phyloP scores from a whole-genome alignment of 2,329 filamentous ascomycete genomes.

The Alternaria conjuncta region DNA sequence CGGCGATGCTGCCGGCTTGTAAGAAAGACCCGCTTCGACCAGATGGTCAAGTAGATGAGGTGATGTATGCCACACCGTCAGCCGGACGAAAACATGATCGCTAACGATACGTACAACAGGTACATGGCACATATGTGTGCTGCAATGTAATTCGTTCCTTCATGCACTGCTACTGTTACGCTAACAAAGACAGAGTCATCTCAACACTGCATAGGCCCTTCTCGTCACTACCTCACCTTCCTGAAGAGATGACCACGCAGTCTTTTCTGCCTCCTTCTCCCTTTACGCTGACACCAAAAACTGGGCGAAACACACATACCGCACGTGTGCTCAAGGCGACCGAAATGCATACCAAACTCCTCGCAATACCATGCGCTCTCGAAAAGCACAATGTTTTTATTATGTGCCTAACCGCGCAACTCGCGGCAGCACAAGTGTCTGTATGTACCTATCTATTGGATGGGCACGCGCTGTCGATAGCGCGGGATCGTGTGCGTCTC shows the following conservation, averaged over 20 bases:
- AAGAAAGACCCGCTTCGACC: constrained; percentile 73
- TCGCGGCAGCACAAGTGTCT: constrained; percentile 56
- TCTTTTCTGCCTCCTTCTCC: constrained; percentile 65
- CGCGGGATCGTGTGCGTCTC: constrained; percentile 76
- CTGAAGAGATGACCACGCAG: constrained; percentile 49
- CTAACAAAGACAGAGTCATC: constrained; percentile 25
- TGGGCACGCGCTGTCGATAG: constrained; percentile 66
- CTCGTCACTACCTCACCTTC: constrained; percentile 41
- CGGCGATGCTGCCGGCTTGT: constrained; percentile 73
- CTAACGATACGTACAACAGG: not conserved
- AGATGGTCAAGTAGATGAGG: constrained; percentile 77
- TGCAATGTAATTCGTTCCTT: constrained; percentile 46
- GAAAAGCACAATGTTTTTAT: constrained; percentile 66
- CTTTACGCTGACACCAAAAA: constrained; percentile 54
- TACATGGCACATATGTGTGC: constrained; percentile 86
- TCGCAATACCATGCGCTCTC: constrained; percentile 74
- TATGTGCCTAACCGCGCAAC: constrained; percentile 36
- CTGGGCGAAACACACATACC: constrained; percentile 65
- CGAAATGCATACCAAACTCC: constrained; percentile 75
- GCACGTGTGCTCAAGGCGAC: constrained; percentile 80
- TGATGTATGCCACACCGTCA: constrained; percentile 61
- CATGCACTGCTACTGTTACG: not conserved
- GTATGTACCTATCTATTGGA: constrained; percentile 63
- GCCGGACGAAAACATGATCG: not conserved
- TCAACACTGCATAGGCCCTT: constrained; percentile 51